phyloP scores from a whole-genome alignment of 768 basidiomycete species.

The button mushroom (Agaricus bisporus) region DNA sequence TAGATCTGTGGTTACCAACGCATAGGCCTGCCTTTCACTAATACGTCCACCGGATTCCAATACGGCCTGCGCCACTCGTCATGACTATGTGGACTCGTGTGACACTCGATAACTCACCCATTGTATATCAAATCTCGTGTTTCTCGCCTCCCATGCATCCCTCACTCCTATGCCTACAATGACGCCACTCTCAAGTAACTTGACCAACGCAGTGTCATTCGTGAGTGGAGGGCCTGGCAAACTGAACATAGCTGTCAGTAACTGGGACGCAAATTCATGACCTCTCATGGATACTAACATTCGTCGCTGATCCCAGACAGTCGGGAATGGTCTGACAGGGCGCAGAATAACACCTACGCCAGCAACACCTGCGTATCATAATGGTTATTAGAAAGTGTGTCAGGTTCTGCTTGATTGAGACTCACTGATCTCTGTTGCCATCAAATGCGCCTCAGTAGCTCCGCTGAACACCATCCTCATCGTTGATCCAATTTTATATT shows the following conservation, averaged over 20 bases:
- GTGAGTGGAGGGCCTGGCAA: constrained; percentile 73
- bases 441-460: constrained; percentile 55
- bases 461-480: constrained; percentile 61
- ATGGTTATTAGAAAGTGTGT: not conserved
- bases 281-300: constrained; percentile 35
- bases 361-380: constrained; percentile 36
- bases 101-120: constrained; percentile 51
- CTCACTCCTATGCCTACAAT: constrained; percentile 67
- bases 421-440: constrained; percentile 62
- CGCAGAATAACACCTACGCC: constrained; percentile 45
- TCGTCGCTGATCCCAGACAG: constrained; percentile 64
- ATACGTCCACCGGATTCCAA: constrained; percentile 42
- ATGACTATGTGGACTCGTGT: not conserved
- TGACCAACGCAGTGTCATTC: constrained; percentile 53
- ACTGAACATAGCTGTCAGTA: constrained; percentile 22
- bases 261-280: not conserved
- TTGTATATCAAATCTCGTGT: constrained; percentile 69
- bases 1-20: constrained; percentile 40
- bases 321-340: constrained; percentile 63
- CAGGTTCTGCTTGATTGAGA: not conserved
- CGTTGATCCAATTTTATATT: constrained; percentile 46
- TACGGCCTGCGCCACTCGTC: constrained; percentile 27
- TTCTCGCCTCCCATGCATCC: constrained; percentile 69
- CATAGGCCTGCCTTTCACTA: constrained; percentile 32
- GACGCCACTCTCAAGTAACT: constrained; percentile 66